Conservation (phyloP, 805 yeast genomes). For the Wickerhamomyces ciferrii region DNA sequence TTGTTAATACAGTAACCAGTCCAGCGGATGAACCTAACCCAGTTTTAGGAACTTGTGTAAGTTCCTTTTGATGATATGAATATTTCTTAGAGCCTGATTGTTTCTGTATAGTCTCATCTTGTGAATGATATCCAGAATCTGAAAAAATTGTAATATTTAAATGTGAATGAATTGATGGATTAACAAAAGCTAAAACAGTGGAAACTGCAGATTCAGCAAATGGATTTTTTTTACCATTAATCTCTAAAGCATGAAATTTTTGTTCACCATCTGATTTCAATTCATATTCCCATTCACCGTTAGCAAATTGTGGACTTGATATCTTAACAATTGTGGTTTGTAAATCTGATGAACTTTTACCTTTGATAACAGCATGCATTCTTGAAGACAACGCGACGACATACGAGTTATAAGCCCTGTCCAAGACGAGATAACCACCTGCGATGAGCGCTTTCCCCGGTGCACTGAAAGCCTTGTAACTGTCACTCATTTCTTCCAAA, state of each 20-base stretch:
- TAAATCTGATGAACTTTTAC: neutral
- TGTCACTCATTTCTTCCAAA: neutral
- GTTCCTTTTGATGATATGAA: constrained; percentile 52
- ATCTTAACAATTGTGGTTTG: constrained; percentile 34
- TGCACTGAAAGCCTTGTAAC: constrained; percentile 61
- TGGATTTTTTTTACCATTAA: constrained; percentile 48
- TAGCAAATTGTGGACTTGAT: constrained; percentile 69
- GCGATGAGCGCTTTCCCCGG: constrained; percentile 95
- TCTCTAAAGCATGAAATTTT: constrained; percentile 22
- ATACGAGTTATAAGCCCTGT: constrained; percentile 67
- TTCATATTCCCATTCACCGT: constrained; percentile 64
- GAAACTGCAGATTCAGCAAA: constrained; percentile 63
- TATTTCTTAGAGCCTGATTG: constrained; percentile 38
- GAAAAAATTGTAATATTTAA: constrained; percentile 63
- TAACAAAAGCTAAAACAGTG: constrained; percentile 49
- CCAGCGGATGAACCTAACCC: constrained; percentile 98
- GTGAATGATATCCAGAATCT: constrained; percentile 88
- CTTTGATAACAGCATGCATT: constrained; percentile 67
- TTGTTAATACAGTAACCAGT: constrained; percentile 71
- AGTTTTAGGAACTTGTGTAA: constrained; percentile 80
- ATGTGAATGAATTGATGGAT: constrained; percentile 20
- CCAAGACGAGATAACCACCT: constrained; percentile 91
- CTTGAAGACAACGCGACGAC: constrained; percentile 86
- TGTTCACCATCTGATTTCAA: constrained; percentile 17
- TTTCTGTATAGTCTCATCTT: constrained; percentile 36